These are phyloP conservation scores for Magnolia changhungtana DNA, from an alignment of 164 flowering plant species.

Conservation along the genomic window DNA sequence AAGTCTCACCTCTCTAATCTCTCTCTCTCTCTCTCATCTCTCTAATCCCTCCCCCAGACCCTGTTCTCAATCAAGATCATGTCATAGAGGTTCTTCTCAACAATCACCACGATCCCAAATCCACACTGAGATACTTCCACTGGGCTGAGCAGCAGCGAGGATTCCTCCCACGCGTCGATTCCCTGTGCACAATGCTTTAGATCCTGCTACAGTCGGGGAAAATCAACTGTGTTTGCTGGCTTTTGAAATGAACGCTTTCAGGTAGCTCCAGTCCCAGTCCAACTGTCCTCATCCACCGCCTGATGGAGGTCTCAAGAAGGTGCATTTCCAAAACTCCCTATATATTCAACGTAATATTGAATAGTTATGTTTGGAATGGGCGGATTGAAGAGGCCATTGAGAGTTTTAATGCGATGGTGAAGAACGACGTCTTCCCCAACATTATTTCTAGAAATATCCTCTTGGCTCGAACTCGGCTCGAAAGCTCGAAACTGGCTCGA, in stretches of 20 bases:
- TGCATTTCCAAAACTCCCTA: conserved; percentile 27
- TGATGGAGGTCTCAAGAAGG: conserved; percentile 31
- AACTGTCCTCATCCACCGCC: conserved; percentile 25
- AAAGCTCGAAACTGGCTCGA: no score
- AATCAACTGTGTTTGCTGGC: conserved; percentile 8
- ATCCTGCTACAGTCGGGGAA: conserved; percentile 27
- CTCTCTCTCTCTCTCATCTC: no score
- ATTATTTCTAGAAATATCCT: conserved; percentile 29
- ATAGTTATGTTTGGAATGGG: conserved; percentile 36
- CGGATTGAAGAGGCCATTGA: conserved; percentile 41
- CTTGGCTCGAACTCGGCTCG: conserved; percentile 27
- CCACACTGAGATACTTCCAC: conserved; percentile 39
- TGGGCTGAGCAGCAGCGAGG: conserved; percentile 32
- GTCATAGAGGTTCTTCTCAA: conserved; percentile 38
- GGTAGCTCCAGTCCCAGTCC: conserved; percentile 25
- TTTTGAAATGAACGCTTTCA: conserved; percentile 29
- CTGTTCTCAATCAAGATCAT: conserved; percentile 15
- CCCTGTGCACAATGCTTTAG: conserved; percentile 49
- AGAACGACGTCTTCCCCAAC: conserved; percentile 28
- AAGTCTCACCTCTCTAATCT: no score
- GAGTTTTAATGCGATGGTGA: conserved; percentile 40
- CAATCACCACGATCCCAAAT: conserved; percentile 29
- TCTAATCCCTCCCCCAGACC: neutral
- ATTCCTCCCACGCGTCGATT: conserved; percentile 30
- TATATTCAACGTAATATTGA: conserved; percentile 45